These are phyloP conservation scores for Eimeria falciformis DNA, from an alignment of 169 alveolate species.

Conservation along the genomic window DNA sequence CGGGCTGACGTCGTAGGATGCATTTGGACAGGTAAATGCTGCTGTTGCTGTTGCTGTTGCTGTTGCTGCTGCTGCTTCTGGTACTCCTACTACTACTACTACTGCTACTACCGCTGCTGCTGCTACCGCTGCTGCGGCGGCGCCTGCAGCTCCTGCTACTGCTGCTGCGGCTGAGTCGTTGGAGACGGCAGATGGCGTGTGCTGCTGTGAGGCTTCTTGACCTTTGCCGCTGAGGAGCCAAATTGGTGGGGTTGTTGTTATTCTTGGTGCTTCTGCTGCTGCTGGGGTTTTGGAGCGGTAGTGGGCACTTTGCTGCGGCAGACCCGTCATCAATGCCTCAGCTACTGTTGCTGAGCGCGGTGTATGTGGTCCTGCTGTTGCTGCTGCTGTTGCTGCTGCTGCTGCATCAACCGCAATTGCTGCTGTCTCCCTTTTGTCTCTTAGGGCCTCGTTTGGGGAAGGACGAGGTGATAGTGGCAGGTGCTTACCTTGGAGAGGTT, in stretches of 20 bases:
- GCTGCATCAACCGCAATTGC: conserved; percentile 4
- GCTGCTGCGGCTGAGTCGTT: no score
- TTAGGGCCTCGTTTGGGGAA: background rate
- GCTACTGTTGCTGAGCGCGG: background rate
- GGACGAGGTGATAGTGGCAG: conserved; percentile 6
- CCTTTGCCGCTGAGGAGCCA: no score
- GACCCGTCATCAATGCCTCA: background rate
- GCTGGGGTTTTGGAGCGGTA: background rate
- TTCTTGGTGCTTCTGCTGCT: background rate
- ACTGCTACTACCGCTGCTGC: no score
- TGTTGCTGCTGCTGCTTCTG: background rate
- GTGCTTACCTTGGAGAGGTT: conserved; percentile 9
- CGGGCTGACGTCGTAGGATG: conserved; percentile 11
- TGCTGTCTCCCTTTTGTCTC: background rate
- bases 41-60: background rate
- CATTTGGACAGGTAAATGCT: conserved; percentile 7
- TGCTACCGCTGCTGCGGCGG: no score
- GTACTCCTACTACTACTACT: background rate
- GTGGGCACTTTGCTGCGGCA: background rate
- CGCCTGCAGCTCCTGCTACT: no score
- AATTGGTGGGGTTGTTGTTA: background rate
- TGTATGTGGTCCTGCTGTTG: conserved; percentile 6
- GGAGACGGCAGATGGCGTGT: no score
- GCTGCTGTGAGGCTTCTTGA: no score
- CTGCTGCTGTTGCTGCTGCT: conserved; percentile 9